phyloP scores from a whole-genome alignment of 2,329 filamentous ascomycete species.

The Alternaria postmessia region DNA sequence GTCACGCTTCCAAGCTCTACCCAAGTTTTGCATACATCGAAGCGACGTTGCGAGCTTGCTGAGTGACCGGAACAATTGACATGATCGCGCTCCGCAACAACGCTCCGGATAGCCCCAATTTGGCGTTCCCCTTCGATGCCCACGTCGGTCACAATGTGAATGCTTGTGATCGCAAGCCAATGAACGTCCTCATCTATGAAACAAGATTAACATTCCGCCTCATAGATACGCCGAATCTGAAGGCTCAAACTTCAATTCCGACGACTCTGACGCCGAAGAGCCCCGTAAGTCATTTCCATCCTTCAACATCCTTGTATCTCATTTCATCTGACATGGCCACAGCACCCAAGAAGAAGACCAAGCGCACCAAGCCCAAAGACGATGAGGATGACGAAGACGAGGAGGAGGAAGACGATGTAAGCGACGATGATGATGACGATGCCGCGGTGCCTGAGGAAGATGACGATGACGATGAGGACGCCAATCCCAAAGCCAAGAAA shows the following conservation, averaged over 20 bases:
- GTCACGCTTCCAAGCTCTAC: constrained; percentile 20
- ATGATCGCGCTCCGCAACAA: not conserved
- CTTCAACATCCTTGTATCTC: not conserved
- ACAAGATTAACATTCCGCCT: constrained; percentile 27
- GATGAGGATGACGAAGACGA: constrained; percentile 43
- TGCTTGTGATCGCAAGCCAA: too few relatives aligned
- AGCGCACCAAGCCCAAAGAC: constrained; percentile 41
- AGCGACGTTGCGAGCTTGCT: constrained; percentile 25
- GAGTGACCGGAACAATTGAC: not conserved
- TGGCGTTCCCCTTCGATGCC: not conserved
- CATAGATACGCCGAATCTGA: constrained; percentile 50
- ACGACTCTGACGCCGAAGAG: constrained; percentile 47
- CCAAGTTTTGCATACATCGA: constrained; percentile 22
- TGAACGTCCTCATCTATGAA: not conserved
- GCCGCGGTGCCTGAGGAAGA: constrained; percentile 32
- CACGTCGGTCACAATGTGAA: not conserved
- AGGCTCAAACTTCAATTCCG: constrained; percentile 48
- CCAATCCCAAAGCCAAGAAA: constrained; percentile 50
- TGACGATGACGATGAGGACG: constrained; percentile 43
- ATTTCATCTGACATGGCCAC: constrained; percentile 1
- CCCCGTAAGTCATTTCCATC: constrained; percentile 39
- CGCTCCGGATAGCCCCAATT: not conserved
- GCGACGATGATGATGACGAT: constrained; percentile 14
- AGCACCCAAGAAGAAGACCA: constrained; percentile 50
- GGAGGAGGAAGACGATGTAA: constrained; percentile 37